A percentile compares a stretch with the other conserved stretches of the same genome.
Evolutionary conservation across 805 yeast genomes (phyloP).

Genomic region (Cyberlindnera veronae): DNA sequence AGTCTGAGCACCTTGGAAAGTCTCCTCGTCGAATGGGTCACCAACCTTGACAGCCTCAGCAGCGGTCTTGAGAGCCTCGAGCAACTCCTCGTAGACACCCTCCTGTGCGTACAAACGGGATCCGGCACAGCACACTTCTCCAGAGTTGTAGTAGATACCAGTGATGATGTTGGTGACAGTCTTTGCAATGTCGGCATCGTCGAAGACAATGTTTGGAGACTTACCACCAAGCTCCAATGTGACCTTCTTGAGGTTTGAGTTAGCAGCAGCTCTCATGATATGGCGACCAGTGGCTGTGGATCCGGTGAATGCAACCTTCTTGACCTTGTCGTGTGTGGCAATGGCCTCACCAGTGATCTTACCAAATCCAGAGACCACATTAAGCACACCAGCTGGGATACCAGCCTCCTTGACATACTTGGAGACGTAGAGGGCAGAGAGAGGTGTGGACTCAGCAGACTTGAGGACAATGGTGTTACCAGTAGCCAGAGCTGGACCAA

Average conservation of each 20-base stretch:
- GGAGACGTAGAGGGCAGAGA: slow-evolving; percentile 71
- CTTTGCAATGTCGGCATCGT: slow-evolving; percentile 75
- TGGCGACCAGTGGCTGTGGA: slow-evolving; percentile 83
- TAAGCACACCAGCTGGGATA: slow-evolving; percentile 77
- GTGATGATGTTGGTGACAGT: slow-evolving; percentile 72
- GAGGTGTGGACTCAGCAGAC: slow-evolving; percentile 86
- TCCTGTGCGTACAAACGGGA: slow-evolving; percentile 89
- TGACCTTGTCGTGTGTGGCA: slow-evolving; percentile 63
- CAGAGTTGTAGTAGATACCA: slow-evolving; percentile 91
- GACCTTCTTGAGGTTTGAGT: slow-evolving; percentile 79
- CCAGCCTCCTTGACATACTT: slow-evolving; percentile 69
- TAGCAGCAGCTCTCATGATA: slow-evolving; percentile 79
- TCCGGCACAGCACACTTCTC: slow-evolving; percentile 95
- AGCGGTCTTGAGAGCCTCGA: slow-evolving; percentile 53
- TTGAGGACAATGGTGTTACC: slow-evolving; percentile 84
- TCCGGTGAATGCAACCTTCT: slow-evolving; percentile 86
- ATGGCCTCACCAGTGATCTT: slow-evolving; percentile 70
- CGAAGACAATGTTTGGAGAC: slow-evolving; percentile 86
- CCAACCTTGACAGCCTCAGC: slow-evolving; percentile 67
- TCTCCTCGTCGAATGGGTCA: slow-evolving; percentile 74
- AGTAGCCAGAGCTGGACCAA: slow-evolving; percentile 82
- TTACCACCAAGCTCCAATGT: slow-evolving; percentile 96
- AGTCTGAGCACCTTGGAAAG: slow-evolving; percentile 91
- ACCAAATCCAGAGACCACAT: slow-evolving; percentile 78
- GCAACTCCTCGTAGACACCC: slow-evolving; percentile 71